Base-by-base conservation (phyloP, 164 flowering plant genomes). In the Cinnamomum chago region DNA sequence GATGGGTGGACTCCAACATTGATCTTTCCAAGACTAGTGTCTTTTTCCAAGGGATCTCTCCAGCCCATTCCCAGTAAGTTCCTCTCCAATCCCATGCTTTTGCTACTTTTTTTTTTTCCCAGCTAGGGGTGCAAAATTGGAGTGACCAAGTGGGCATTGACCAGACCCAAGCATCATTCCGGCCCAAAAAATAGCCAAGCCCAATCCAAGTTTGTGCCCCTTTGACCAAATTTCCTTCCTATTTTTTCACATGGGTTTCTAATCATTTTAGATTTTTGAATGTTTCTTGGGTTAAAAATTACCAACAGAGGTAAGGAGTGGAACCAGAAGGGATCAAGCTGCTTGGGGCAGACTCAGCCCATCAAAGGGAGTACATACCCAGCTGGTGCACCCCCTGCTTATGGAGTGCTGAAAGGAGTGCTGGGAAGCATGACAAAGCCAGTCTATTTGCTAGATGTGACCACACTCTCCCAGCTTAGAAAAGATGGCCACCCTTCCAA, bases 11-110 rank as follows among this genome's bases (percentile, higher is more conserved):
- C 72, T 67, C 33, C 23, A 85, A 85, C n/a, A 80, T 93, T 14
- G 89, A 90, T 64, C 83, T 90, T 27, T 9, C 86, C 14, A 87
- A 72, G 74, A 91, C 97, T 58, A 87, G 78, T 74, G 93, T 95
- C 65, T 90, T 90, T 85, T 95, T 91, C 79, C 98, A 92, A 55
- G 95, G 94, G 20, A 89, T 93, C 64, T 90, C 97, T 67, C 97
- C 98, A 20, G 87, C 90, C 24, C 98, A 94, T 78, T 91, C 86
- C 75, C 5, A 71, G 98, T 90, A 84, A 86, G 47, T 40, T 40
- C 47, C 67, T 64, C 28, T 22, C n/a, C 23, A 83, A n/a, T n/a
- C 22, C 47, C 47, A 9, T 7, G 47, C 47, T 7, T 7, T 40
- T 40, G 47, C 47, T 7, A 9, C 47, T 24, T 24, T 40, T 40